phyloP scores from a whole-genome alignment of 1,284 basidiomycete genomes.

The Takashimella koratensis region DNA sequence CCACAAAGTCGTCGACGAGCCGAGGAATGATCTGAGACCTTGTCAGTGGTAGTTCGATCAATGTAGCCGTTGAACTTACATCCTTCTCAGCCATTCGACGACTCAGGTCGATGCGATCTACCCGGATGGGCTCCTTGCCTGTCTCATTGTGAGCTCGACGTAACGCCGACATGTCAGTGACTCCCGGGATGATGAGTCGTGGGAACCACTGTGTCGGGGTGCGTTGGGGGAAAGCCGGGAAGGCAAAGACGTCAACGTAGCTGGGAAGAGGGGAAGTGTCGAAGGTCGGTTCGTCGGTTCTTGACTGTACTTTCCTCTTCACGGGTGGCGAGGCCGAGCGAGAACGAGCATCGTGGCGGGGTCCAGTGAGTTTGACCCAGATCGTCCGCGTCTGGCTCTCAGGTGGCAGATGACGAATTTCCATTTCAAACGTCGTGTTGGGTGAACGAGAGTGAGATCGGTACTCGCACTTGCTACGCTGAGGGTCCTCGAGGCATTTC shows the following conservation, averaged over 20 bases:
- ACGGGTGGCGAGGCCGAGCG: conserved; percentile 16
- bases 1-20: conserved; percentile 28
- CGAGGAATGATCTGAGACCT: conserved; percentile 23
- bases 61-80: conserved; percentile 21
- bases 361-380: conserved; percentile 27
- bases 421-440: conserved; percentile 7
- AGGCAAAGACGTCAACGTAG: not conserved
- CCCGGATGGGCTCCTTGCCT: no score
- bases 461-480: conserved; percentile 8
- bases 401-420: conserved; percentile 9
- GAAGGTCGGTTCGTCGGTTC: no score
- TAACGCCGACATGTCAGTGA: no score
- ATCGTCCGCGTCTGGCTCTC: conserved; percentile 9
- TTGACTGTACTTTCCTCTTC: no score
- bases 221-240: not conserved
- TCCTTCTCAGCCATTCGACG: conserved; percentile 21
- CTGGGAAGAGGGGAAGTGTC: not conserved
- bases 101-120: conserved; percentile 12
- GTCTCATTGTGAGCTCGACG: no score
- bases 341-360: conserved; percentile 18
- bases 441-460: conserved; percentile 8
- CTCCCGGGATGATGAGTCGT: no score
- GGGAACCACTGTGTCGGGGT: no score
- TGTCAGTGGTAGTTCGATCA: not conserved
- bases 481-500: conserved; percentile 23